Evolutionary conservation across 1,139 yeast genomes (phyloP).

Genomic region (Pichia inconspicua): DNA sequence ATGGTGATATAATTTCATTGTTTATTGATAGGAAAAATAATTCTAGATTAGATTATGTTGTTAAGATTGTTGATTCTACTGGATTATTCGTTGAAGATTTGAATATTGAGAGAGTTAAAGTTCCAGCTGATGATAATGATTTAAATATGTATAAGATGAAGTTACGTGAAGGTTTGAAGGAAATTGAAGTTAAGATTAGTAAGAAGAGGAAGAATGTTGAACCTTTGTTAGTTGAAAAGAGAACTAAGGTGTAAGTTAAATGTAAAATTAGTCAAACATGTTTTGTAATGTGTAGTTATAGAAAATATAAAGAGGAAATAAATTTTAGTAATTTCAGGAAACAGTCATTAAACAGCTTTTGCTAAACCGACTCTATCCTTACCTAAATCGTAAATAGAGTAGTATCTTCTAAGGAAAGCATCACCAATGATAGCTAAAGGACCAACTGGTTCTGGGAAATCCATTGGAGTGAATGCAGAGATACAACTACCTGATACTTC

Average conservation of each 20-base stretch:
- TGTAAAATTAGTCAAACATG: background rate
- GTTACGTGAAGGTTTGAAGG: constrained; percentile 9
- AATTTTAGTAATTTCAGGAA: background rate
- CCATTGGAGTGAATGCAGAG: constrained; percentile 94
- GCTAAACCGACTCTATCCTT: constrained; percentile 94
- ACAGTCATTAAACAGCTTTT: constrained; percentile 36
- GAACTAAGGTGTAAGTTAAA: background rate
- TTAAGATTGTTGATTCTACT: constrained; percentile 46
- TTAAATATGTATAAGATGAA: constrained; percentile 6
- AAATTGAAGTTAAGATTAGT: constrained; percentile 1
- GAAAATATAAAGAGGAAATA: background rate
- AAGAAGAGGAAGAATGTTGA: constrained; percentile 12
- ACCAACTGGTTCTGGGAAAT: constrained; percentile 93
- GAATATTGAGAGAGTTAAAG: background rate
- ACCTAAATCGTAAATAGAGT: constrained; percentile 86
- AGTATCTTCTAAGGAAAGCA: constrained; percentile 90
- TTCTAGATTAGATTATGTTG: constrained; percentile 46
- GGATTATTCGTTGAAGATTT: constrained; percentile 29
- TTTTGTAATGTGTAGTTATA: background rate
- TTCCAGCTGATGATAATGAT: constrained; percentile 10
- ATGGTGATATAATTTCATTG: constrained; percentile 59
- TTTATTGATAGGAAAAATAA: constrained; percentile 51
- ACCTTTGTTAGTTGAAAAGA: background rate
- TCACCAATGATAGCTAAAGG: constrained; percentile 95
- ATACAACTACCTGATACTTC: constrained; percentile 93